Percentiles rank a stretch among this genome's conserved stretches.
Evolutionary conservation across 257 asterid species (phyloP).

Genomic region (Fraxinus americana): DNA sequence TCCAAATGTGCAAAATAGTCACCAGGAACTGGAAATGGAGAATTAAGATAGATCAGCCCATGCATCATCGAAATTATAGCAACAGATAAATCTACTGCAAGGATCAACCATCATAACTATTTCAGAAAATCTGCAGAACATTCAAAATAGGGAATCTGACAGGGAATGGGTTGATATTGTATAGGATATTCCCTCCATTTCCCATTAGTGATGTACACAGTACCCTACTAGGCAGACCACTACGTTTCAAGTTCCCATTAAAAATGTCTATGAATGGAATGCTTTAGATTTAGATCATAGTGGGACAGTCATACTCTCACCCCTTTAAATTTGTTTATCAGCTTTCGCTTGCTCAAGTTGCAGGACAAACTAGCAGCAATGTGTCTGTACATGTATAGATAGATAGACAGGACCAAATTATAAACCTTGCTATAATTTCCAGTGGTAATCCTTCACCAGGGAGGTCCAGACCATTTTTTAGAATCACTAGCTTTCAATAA

Average conservation of each 20-base stretch:
- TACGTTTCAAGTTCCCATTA: constrained; percentile 1
- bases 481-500: constrained; percentile 9
- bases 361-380: constrained; percentile 1
- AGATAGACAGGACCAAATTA: neutral
- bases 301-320: constrained; percentile 5
- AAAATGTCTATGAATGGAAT: neutral
- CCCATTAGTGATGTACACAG: neutral
- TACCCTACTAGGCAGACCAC: neutral
- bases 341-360: constrained; percentile 5
- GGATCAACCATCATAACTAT: constrained; percentile 9
- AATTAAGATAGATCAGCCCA: constrained; percentile 32
- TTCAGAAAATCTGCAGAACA: neutral
- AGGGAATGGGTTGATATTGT: constrained; percentile 1
- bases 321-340: neutral
- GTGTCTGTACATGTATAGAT: neutral
- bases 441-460: neutral
- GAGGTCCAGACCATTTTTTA: constrained; percentile 11
- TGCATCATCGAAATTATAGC: constrained; percentile 26
- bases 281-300: neutral
- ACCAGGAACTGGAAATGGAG: constrained; percentile 67
- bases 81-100: constrained; percentile 17
- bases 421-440: neutral
- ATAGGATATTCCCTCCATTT: constrained; percentile 8
- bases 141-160: constrained; percentile 18
- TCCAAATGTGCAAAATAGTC: constrained; percentile 87